Evolutionary conservation across 108 stramenopile species (phyloP).

Genomic region (Nitzschia inconspicua): DNA sequence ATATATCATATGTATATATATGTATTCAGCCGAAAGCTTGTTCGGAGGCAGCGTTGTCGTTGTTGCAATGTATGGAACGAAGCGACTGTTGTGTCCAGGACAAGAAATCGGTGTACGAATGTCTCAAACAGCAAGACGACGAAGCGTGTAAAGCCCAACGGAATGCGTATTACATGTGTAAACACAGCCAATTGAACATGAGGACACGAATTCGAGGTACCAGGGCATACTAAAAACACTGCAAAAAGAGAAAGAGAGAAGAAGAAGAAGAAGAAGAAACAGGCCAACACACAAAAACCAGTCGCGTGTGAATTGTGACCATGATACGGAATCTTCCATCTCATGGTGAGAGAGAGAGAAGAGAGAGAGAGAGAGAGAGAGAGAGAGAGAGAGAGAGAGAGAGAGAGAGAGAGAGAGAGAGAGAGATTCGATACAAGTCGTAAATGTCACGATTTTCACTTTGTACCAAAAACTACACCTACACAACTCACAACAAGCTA

Average conservation of each 20-base stretch:
- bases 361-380: too few species aligned
- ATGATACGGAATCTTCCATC: too few species aligned
- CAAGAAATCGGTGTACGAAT: conserved; percentile 56
- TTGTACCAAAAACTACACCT: too few species aligned
- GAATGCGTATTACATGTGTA: conserved; percentile 84
- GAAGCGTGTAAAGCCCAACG: conserved; percentile 65
- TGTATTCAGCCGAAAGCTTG: conserved; percentile 83
- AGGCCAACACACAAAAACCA: too few species aligned
- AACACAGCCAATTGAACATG: conserved; percentile 87
- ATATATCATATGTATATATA: too few species aligned
- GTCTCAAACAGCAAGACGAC: conserved; percentile 45
- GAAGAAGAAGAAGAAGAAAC: not conserved
- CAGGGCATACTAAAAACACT: conserved; percentile 51
- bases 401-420: too few species aligned
- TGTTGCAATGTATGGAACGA: conserved; percentile 79
- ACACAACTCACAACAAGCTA: too few species aligned
- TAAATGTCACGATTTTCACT: too few species aligned
- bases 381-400: too few species aligned
- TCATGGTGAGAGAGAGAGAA: too few species aligned
- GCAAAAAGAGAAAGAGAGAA: not conserved
- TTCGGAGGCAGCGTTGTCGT: conserved; percentile 77
- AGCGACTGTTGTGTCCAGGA: conserved; percentile 59
- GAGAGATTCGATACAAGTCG: too few species aligned
- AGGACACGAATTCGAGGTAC: conserved; percentile 79
- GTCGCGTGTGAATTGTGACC: too few species aligned